Conservation (phyloP, 345 rosid genomes). For the Salix brachista region DNA sequence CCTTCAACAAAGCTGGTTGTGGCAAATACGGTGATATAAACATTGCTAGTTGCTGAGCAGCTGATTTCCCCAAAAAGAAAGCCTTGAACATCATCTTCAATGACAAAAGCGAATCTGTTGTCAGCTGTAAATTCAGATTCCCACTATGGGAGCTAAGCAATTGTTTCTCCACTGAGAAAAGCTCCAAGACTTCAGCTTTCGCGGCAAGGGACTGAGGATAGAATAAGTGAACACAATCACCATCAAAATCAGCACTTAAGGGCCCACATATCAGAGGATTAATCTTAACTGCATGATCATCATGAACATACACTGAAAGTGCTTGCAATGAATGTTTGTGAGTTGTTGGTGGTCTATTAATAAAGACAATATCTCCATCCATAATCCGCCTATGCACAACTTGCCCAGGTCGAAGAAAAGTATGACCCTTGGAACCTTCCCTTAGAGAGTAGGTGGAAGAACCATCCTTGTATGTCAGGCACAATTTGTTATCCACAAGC, state of each 20-base stretch:
- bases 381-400: conserved; percentile 77
- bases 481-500: conserved; percentile 67
- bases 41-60: conserved; percentile 76
- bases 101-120: conserved; percentile 70
- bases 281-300: conserved; percentile 89
- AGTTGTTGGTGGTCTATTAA: conserved; percentile 93
- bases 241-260: conserved; percentile 95
- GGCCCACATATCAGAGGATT: conserved; percentile 94
- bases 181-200: conserved; percentile 92
- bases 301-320: conserved; percentile 80
- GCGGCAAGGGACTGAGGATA: conserved; percentile 89
- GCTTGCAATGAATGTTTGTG: conserved; percentile 96
- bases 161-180: conserved; percentile 89
- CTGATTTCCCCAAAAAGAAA: conserved; percentile 43
- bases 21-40: conserved; percentile 59
- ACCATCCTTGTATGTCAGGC: conserved; percentile 75
- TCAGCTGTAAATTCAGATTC: conserved; percentile 65
- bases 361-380: conserved; percentile 92
- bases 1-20: conserved; percentile 59
- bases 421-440: conserved; percentile 90
- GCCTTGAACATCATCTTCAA: conserved; percentile 55
- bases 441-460: conserved; percentile 67
- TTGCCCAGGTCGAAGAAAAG: conserved; percentile 73
- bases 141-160: conserved; percentile 91
- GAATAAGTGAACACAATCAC: conserved; percentile 87